Evolutionary conservation across 2,329 filamentous ascomycete species (phyloP).

Genomic region (Chaetomiaceae sp.): DNA sequence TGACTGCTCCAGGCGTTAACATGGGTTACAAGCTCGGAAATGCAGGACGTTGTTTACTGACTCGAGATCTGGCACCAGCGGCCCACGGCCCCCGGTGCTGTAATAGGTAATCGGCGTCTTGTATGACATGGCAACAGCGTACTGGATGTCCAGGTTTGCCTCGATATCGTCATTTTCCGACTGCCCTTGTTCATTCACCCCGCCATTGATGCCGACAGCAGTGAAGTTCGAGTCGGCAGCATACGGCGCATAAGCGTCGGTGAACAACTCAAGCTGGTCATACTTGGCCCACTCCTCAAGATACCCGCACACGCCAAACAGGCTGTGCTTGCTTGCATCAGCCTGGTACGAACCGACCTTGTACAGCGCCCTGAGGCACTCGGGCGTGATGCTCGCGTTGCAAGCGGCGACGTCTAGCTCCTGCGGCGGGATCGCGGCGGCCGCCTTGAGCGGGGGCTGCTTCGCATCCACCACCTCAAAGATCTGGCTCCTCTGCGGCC

Average conservation of each 20-base stretch:
- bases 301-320: constrained; percentile 56
- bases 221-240: constrained; percentile 54
- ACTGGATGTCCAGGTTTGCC: constrained; percentile 61
- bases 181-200: constrained; percentile 45
- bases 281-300: constrained; percentile 43
- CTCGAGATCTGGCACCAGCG: constrained; percentile 36
- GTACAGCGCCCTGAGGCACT: constrained; percentile 44
- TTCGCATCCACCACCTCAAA: constrained; percentile 20
- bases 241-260: constrained; percentile 44
- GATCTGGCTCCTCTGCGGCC: constrained; percentile 31
- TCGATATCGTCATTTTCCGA: constrained; percentile 42
- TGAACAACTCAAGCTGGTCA: constrained; percentile 53
- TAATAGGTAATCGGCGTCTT: constrained; percentile 53
- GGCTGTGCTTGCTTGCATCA: constrained; percentile 54
- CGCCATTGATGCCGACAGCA: constrained; percentile 53
- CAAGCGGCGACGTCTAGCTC: constrained; percentile 31
- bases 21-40: not conserved
- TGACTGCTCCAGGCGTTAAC: not conserved
- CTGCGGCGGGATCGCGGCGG: constrained; percentile 17
- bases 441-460: constrained; percentile 14
- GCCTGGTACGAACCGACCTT: constrained; percentile 44
- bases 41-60: constrained; percentile 41
- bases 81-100: constrained; percentile 51
- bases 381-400: constrained; percentile 39
- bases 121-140: constrained; percentile 51